Conservation (phyloP, 2,329 filamentous ascomycete species). For the Fonsecaea pugnacius region DNA sequence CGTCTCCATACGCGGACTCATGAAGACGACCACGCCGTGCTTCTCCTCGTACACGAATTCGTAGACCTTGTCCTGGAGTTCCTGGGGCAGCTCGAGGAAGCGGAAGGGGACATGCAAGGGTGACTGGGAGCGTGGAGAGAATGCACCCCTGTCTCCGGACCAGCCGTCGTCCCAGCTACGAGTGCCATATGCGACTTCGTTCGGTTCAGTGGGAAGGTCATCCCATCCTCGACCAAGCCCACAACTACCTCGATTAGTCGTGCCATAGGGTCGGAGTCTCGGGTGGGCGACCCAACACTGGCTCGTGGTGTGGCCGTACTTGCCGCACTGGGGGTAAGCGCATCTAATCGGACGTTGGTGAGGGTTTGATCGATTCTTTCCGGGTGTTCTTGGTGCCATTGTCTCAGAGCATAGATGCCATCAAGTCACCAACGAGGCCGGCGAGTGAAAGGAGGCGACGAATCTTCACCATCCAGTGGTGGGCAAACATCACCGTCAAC, state of each 20-base stretch:
- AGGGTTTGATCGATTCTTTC: not conserved
- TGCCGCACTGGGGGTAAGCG: not conserved
- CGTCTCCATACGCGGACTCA: not conserved
- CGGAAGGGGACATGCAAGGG: not conserved
- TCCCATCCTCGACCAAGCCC: not conserved
- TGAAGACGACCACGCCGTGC: not conserved
- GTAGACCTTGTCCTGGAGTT: conserved; percentile 7
- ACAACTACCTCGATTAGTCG: not conserved
- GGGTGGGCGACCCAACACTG: conserved; percentile 9
- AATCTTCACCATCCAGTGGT: not conserved
- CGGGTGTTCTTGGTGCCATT: not conserved
- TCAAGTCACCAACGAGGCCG: not conserved
- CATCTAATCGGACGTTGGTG: not conserved
- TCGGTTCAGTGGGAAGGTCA: not conserved
- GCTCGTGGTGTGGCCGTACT: conserved; percentile 13
- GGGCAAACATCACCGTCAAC: not conserved
- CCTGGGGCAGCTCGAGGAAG: not conserved
- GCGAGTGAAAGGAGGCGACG: not conserved
- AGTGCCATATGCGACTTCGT: not conserved
- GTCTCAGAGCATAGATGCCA: no score
- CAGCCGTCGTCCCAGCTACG: not conserved
- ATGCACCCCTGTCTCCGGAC: not conserved
- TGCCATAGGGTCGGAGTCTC: not conserved
- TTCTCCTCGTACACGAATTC: not conserved
- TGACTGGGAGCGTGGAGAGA: not conserved